phyloP scores from a whole-genome alignment of 129 eudicot species.

The Helianthus annuus region DNA sequence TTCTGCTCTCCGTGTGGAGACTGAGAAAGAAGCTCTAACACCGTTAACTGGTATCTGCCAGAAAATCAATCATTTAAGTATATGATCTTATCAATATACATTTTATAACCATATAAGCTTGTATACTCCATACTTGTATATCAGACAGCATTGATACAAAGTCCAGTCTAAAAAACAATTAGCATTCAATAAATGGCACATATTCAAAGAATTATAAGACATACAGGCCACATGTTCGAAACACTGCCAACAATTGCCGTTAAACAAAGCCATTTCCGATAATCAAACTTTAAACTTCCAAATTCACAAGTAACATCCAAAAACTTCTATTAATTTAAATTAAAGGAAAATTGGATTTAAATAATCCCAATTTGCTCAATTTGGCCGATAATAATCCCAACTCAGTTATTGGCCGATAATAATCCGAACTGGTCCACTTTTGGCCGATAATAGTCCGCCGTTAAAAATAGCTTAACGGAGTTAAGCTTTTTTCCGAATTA shows the following conservation, averaged over 20 bases:
- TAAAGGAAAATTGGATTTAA: too few species aligned
- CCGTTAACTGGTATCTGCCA: conserved; percentile 82
- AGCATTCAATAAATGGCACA: conserved; percentile 1
- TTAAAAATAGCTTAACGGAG: too few species aligned
- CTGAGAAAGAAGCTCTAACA: conserved; percentile 81
- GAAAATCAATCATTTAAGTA: conserved; percentile 15
- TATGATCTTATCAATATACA: not conserved
- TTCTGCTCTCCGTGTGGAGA: conserved; percentile 47
- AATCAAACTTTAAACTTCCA: not conserved
- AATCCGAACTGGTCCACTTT: too few species aligned
- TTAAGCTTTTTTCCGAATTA: too few species aligned
- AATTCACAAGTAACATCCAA: conserved; percentile 14
- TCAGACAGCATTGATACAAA: not conserved
- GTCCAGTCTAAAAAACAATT: conserved; percentile 1
- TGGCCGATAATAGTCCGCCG: too few species aligned
- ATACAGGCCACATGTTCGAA: not conserved
- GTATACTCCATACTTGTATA: not conserved
- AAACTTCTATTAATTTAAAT: not conserved
- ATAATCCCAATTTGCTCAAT: too few species aligned
- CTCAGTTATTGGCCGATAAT: too few species aligned
- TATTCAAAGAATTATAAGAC: not conserved
- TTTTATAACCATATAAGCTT: too few species aligned
- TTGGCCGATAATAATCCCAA: too few species aligned
- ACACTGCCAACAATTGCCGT: not conserved
- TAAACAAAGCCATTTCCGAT: not conserved